Evolutionary conservation across 345 rosid species (phyloP), one percentile per base, ranked within the genome.

Genomic region (Noccaea bulbosa): DNA sequence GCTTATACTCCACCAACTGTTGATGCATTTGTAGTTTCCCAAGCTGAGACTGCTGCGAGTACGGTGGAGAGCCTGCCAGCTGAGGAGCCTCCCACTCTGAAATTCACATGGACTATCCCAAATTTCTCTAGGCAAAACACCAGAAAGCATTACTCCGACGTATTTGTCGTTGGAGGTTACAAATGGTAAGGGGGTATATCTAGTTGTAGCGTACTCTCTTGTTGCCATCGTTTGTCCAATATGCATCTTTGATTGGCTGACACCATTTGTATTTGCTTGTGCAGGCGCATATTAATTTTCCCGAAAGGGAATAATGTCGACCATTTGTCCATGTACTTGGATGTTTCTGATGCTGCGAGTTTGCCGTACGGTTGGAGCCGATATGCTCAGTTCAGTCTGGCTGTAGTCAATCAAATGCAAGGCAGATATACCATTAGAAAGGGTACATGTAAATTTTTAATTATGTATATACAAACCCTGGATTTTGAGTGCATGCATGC

Each of bases 341-440:
- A 94, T 83, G 96, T 94, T 79, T 87, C 97, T 11, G 99, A 94
- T 80, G 81, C 98, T 17, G 56, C 81, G 24, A 81, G 80, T 34
- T 83, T 91, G 83, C 92, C 98, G 1, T 87, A 91, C 48, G 98
- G 92, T 32, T 94, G 99, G 99, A 88, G 88, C 83, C 86, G 98
- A 85, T 89, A 83, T 27, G 90, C 97, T 4, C 98, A 91, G 72
- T 94, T 94, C 79, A 89, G 92, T 74, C 80, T 94, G 83, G 88
- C 89, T 6, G 88, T 94, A 38, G 72, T 91, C 49, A 94, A 94
- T 81, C 99, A 94, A 78, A 61, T 84, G 38, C 88, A 89, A 72
- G 76, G 68, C 76, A 83, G 88, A 79, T 86, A 83, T 71, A 77
- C 96, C 7, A 73, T 94, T 20, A 88, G 93, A 82, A 94, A 88